Evolutionary conservation across 129 eudicot species (phyloP).

Genomic region (Tanacetum coccineum): DNA sequence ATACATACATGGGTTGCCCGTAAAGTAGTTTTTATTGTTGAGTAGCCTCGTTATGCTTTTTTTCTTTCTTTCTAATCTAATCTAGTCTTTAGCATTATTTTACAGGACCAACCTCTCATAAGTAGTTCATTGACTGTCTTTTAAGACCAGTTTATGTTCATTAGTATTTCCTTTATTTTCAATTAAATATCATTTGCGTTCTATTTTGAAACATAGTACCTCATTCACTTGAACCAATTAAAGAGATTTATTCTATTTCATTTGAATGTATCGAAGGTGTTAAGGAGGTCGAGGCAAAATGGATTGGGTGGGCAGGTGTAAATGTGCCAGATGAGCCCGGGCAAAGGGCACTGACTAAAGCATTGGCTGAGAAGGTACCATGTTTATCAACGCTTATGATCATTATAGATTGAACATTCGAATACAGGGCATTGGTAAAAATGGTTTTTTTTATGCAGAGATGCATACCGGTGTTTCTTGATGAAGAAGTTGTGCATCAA

Average conservation of each 20-base stretch:
- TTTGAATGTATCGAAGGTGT: conserved; percentile 51
- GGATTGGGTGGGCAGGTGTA: conserved; percentile 99
- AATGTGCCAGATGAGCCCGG: conserved; percentile 97
- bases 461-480: conserved; percentile 94
- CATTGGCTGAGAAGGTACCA: conserved; percentile 81
- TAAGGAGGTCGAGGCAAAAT: conserved; percentile 93
- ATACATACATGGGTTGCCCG: too few species aligned
- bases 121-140: too few species aligned
- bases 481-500: conserved; percentile 87
- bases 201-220: too few species aligned
- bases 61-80: too few species aligned
- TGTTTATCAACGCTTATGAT: not conserved
- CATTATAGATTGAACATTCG: not conserved
- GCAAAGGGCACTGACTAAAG: conserved; percentile 72
- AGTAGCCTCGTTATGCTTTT: too few species aligned
- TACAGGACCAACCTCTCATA: too few species aligned
- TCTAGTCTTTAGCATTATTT: too few species aligned
- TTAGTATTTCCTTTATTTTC: too few species aligned
- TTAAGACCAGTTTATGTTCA: too few species aligned
- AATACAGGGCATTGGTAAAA: conserved; percentile 1
- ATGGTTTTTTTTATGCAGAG: conserved; percentile 44
- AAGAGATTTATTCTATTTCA: not conserved
- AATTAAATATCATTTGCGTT: too few species aligned
- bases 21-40: too few species aligned
- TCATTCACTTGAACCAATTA: not conserved